Conservation (phyloP, 805 yeast genomes). For the Ogataea populi-albae region DNA sequence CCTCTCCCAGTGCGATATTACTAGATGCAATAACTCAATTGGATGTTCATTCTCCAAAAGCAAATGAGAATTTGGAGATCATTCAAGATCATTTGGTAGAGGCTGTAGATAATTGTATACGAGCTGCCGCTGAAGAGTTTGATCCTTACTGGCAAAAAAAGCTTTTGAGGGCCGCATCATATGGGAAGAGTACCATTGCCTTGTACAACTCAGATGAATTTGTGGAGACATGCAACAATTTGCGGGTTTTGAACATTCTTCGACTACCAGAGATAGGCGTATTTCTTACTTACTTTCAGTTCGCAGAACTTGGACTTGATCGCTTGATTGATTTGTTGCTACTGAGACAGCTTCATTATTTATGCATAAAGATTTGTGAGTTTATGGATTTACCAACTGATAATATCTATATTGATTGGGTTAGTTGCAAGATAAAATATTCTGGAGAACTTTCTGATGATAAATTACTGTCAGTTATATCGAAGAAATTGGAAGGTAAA, state of each 20-base stretch:
- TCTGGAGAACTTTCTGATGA: conserved; percentile 57
- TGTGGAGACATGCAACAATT: conserved; percentile 55
- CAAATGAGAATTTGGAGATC: conserved; percentile 68
- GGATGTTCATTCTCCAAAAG: conserved; percentile 68
- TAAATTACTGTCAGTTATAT: conserved; percentile 50
- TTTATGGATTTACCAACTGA: conserved; percentile 46
- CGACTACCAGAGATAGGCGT: conserved; percentile 65
- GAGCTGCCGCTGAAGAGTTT: conserved; percentile 76
- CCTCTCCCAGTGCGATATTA: conserved; percentile 76
- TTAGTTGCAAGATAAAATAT: conserved; percentile 60
- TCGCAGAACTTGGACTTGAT: conserved; percentile 51
- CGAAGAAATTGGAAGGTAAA: conserved; percentile 40
- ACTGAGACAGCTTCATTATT: conserved; percentile 53
- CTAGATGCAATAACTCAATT: conserved; percentile 74
- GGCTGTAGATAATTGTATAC: conserved; percentile 71
- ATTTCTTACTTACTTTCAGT: conserved; percentile 60
- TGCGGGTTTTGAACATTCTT: conserved; percentile 69
- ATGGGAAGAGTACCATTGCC: conserved; percentile 71
- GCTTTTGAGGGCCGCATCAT: conserved; percentile 73
- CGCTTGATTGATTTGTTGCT: conserved; percentile 55
- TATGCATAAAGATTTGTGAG: conserved; percentile 61
- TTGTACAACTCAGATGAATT: conserved; percentile 58
- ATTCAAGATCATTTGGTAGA: conserved; percentile 45
- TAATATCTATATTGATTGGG: conserved; percentile 74
- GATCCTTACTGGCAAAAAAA: conserved; percentile 78